These are phyloP conservation scores for Fraxinus anomala DNA, from an alignment of 257 asterid genomes.

Conservation along the genomic window DNA sequence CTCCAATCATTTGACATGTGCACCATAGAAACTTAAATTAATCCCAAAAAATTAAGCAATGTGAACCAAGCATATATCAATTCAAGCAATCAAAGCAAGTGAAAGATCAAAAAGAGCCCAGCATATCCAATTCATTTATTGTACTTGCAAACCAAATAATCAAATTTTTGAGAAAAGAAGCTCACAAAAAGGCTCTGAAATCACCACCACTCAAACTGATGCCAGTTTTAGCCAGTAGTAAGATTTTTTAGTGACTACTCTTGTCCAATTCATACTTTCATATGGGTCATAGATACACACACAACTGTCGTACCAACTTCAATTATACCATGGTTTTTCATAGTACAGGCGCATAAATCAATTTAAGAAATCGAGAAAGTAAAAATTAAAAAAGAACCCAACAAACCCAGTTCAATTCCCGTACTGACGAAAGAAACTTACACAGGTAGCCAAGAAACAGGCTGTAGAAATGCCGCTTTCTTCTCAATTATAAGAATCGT, in stretches of 20 bases:
- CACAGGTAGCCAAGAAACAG: not conserved
- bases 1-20: not conserved
- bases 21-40: too few relatives aligned
- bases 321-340: too few relatives aligned
- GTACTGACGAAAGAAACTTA: not conserved
- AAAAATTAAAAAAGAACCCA: not conserved
- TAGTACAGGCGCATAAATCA: not conserved
- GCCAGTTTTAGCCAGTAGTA: too few relatives aligned
- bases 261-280: too few relatives aligned
- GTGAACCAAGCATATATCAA: not conserved
- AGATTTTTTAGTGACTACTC: too few relatives aligned
- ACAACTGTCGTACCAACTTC: not conserved
- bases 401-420: too few relatives aligned
- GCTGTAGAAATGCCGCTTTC: not conserved
- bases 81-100: not conserved
- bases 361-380: not conserved
- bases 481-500: not conserved
- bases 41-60: not conserved
- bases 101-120: not conserved
- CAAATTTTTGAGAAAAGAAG: not conserved
- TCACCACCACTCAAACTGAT: too few relatives aligned
- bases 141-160: not conserved
- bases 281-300: too few relatives aligned
- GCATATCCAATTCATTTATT: too few relatives aligned
- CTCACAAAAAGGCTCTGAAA: not conserved